Evolutionary conservation across 2,329 filamentous ascomycete genomes (phyloP).

Genomic region (Trichoderma harzianum): DNA sequence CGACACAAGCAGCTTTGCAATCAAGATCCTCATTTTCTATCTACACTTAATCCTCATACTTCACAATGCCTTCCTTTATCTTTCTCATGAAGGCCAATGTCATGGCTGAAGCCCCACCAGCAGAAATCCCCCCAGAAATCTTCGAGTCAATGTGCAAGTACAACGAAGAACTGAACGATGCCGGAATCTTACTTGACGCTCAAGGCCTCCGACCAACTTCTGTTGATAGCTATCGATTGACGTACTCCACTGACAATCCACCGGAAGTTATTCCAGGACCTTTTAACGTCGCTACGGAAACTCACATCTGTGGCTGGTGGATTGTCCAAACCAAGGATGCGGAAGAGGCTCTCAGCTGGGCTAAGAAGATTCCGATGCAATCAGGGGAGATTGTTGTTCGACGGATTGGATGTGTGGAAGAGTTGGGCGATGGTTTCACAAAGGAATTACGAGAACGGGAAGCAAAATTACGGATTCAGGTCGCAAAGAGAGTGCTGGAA

Average conservation of each 20-base stretch:
- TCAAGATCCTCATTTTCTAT: not conserved
- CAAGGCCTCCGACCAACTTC: conserved; percentile 29
- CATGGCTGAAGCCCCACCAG: conserved; percentile 23
- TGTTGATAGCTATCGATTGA: conserved; percentile 28
- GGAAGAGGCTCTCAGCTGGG: conserved; percentile 32
- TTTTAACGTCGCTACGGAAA: conserved; percentile 28
- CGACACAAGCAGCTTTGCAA: not conserved
- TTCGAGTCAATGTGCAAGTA: conserved; percentile 28
- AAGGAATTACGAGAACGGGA: conserved; percentile 20
- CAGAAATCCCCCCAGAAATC: conserved; percentile 20
- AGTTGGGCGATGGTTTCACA: conserved; percentile 22
- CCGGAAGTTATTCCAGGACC: conserved; percentile 28
- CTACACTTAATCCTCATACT: not conserved
- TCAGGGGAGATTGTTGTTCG: conserved; percentile 27
- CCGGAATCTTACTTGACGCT: conserved; percentile 28
- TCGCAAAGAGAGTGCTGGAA: conserved; percentile 6
- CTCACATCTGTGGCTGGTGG: conserved; percentile 32
- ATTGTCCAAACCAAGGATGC: conserved; percentile 28
- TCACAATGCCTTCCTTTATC: conserved; percentile 30
- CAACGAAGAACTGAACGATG: conserved; percentile 28
- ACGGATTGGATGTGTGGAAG: conserved; percentile 24
- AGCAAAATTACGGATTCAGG: conserved; percentile 16
- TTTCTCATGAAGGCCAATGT: conserved; percentile 30
- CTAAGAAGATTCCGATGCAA: conserved; percentile 30
- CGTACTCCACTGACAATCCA: conserved; percentile 23